Conservation (phyloP, 441 rosid species). For the Corymbia calophylla region DNA sequence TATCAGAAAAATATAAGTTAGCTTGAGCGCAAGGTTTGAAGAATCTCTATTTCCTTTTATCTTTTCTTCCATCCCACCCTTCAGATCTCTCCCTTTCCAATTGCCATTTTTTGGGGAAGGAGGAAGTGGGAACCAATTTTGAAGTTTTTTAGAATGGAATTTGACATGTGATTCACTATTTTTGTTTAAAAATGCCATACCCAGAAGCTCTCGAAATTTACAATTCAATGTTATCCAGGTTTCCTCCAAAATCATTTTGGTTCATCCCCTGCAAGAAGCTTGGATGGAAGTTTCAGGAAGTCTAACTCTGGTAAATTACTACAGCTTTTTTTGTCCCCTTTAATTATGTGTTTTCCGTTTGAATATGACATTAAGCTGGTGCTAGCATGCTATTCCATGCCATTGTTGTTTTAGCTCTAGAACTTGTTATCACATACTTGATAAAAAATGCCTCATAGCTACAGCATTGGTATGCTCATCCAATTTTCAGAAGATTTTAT, state of each 20-base stretch:
- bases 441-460: background rate
- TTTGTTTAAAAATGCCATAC: background rate
- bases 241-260: slow-evolving; percentile 27
- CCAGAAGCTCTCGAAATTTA: background rate
- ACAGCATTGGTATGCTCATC: background rate
- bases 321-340: background rate
- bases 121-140: background rate
- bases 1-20: background rate
- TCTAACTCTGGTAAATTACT: slow-evolving; percentile 39
- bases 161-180: slow-evolving; percentile 8
- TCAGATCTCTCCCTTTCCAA: background rate
- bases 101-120: background rate
- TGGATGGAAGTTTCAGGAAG: slow-evolving; percentile 50
- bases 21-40: background rate
- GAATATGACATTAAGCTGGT: background rate
- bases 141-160: background rate
- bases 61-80: background rate
- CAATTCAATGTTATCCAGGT: slow-evolving; percentile 20
- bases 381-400: background rate
- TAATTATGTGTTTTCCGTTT: background rate
- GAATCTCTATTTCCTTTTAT: background rate
- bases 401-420: background rate
- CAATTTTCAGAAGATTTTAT: background rate
- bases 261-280: slow-evolving; percentile 34
- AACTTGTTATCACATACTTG: background rate